Evolutionary conservation across 306 rosid species (phyloP), one percentile per base, ranked within the genome.

Genomic region (Prunus mira): DNA sequence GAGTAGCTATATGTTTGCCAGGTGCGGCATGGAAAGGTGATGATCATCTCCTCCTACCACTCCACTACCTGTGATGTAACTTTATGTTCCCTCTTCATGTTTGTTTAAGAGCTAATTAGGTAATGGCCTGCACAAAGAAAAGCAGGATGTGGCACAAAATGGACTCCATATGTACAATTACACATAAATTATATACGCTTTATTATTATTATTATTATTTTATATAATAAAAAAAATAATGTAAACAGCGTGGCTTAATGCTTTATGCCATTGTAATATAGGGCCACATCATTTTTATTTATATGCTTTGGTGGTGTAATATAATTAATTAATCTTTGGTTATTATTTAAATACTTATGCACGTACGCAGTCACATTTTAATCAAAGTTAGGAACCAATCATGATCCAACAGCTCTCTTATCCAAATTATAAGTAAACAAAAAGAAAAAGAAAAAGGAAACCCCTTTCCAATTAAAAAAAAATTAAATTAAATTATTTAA

Each of bases 31-130:
- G 50, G 55, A 58, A 61, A 58, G 74, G 11, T 27, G 12, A 27
- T 18, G 49, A 61, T 45, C 24, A 47, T 74, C 47, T 32, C 46
- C 43, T 47, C 58, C 47, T 28, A 74, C 78, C 70, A 28, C 67
- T 28, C 67, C 45, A 28, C 67, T 30, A 28, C 67, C 77, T 58
- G 64, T 61, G 81, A 69, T 50, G 71, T 3, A 78, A 57, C 76
- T 73, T 52, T 69, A 7, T 78, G 71, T 60, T 61, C 19, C 47
- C 52, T 55, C 71, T 50, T 30, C 30, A 50, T 62, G 56, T 58
- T 47, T 27, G 25, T 25, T 61, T 47, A 72, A 49, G 34, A 69
- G 20, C 47, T 69, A n/a, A 47, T 69, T 61, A 34, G 56, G 65
- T 22, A 55, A 64, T 18, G n/a, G 61, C 58, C 69, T 47, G 69